Conservation (phyloP, 2,329 filamentous ascomycete genomes). For the Xylaria sp. region DNA sequence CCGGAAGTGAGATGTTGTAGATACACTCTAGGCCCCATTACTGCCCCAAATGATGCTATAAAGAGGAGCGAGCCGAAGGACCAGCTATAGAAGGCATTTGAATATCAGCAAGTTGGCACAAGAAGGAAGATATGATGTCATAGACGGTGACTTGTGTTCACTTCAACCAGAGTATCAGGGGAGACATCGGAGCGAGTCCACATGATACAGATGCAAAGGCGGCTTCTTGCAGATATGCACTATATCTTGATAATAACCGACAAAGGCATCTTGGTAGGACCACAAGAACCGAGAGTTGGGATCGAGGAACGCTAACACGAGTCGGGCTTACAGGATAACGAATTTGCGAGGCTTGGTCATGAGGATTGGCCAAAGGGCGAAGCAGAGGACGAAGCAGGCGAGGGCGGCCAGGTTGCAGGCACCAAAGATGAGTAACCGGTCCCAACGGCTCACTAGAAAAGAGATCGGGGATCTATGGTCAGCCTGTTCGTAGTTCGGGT, state of each 20-base stretch:
- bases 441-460: slow-evolving; percentile 89
- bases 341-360: slow-evolving; percentile 89
- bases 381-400: slow-evolving; percentile 92
- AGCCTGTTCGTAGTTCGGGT: slow-evolving; percentile 42
- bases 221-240: slow-evolving; percentile 46
- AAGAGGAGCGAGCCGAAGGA: slow-evolving; percentile 91
- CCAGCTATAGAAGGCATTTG: slow-evolving; percentile 71
- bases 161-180: slow-evolving; percentile 40
- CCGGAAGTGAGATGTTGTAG: slow-evolving; percentile 84
- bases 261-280: slow-evolving; percentile 26
- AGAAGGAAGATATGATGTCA: slow-evolving; percentile 27
- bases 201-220: slow-evolving; percentile 45
- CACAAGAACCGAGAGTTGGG: slow-evolving; percentile 35
- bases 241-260: slow-evolving; percentile 31
- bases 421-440: slow-evolving; percentile 90
- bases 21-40: slow-evolving; percentile 92
- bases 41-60: slow-evolving; percentile 88
- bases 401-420: slow-evolving; percentile 90
- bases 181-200: slow-evolving; percentile 42
- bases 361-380: slow-evolving; percentile 87
- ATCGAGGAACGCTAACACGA: slow-evolving; percentile 34
- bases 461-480: slow-evolving; percentile 47
- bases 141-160: slow-evolving; percentile 26
- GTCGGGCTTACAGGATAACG: slow-evolving; percentile 83
- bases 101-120: slow-evolving; percentile 45